phyloP scores from a whole-genome alignment of 2,329 filamentous ascomycete genomes.

The Samsoniella hepiali region DNA sequence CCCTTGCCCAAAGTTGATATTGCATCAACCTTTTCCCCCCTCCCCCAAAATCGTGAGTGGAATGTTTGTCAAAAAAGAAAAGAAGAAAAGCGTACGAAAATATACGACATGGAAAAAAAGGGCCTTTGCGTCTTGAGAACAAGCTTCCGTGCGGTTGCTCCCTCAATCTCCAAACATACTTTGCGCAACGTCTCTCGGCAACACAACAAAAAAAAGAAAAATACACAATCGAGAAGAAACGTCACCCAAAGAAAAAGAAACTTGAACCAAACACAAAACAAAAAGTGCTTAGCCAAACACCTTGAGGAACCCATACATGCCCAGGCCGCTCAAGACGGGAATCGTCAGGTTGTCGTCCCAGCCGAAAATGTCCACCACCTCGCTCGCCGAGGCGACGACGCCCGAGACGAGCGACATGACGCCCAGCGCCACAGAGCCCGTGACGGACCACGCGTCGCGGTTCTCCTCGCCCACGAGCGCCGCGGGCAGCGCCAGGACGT shows the following conservation, averaged over 20 bases:
- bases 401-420: conserved; percentile 84
- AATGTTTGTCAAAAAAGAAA: neutral
- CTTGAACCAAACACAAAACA: conserved; percentile 5
- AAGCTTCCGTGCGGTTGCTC: neutral
- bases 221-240: neutral
- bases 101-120: neutral
- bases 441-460: conserved; percentile 57
- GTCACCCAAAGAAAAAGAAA: neutral
- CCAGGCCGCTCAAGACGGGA: conserved; percentile 81
- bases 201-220: neutral
- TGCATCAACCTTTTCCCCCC: neutral
- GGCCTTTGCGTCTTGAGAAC: neutral
- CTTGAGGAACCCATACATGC: conserved; percentile 89
- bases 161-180: neutral
- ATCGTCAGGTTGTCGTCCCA: conserved; percentile 99
- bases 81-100: neutral
- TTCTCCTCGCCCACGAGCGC: conserved; percentile 58
- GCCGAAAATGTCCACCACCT: conserved; percentile 86
- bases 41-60: neutral
- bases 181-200: neutral
- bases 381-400: conserved; percentile 82
- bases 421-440: conserved; percentile 69
- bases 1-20: conserved; percentile 2
- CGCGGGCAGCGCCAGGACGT: conserved; percentile 66
- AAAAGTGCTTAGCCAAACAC: conserved; percentile 62